A percentile compares a stretch with the other conserved stretches of the same genome.
Evolutionary conservation across 2,329 filamentous ascomycete species (phyloP).

Genomic region (Incumbomyces delicatus): DNA sequence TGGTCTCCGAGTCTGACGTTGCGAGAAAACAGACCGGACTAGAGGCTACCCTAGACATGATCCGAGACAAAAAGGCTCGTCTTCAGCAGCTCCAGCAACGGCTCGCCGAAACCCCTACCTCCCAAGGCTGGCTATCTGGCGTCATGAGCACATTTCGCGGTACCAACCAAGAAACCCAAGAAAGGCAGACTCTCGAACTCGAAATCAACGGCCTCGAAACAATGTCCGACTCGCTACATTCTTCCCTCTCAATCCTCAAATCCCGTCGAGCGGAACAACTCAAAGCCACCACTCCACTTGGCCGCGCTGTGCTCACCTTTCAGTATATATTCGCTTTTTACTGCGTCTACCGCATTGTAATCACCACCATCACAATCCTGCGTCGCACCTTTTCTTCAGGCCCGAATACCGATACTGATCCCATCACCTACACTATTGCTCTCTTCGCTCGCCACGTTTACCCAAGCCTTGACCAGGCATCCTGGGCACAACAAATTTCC

Average conservation of each 20-base stretch:
- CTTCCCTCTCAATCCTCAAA: conserved; percentile 55
- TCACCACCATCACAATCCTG: conserved; percentile 59
- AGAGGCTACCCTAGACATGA: conserved; percentile 69
- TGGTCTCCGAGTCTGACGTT: conserved; percentile 64
- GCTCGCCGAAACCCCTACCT: conserved; percentile 33
- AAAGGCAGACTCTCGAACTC: conserved; percentile 50
- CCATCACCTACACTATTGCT: conserved; percentile 73
- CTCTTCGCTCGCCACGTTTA: conserved; percentile 77
- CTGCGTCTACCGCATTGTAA: conserved; percentile 72
- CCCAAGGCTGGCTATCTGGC: conserved; percentile 58
- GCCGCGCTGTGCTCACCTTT: conserved; percentile 53
- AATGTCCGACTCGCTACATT: conserved; percentile 63
- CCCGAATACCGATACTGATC: conserved; percentile 58
- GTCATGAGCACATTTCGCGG: conserved; percentile 59
- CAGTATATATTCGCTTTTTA: conserved; percentile 67
- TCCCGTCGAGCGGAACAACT: conserved; percentile 54
- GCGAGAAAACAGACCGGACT: conserved; percentile 68
- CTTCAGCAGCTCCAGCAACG: conserved; percentile 58
- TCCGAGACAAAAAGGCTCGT: conserved; percentile 62
- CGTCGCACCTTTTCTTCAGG: conserved; percentile 46
- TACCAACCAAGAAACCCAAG: conserved; percentile 43
- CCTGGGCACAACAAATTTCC: conserved; percentile 76
- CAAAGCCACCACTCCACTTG: conserved; percentile 57
- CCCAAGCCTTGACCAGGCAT: conserved; percentile 67
- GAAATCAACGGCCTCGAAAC: conserved; percentile 72